Base-by-base conservation (phyloP, 2,329 filamentous ascomycete genomes). In the Penicillium sp. region DNA sequence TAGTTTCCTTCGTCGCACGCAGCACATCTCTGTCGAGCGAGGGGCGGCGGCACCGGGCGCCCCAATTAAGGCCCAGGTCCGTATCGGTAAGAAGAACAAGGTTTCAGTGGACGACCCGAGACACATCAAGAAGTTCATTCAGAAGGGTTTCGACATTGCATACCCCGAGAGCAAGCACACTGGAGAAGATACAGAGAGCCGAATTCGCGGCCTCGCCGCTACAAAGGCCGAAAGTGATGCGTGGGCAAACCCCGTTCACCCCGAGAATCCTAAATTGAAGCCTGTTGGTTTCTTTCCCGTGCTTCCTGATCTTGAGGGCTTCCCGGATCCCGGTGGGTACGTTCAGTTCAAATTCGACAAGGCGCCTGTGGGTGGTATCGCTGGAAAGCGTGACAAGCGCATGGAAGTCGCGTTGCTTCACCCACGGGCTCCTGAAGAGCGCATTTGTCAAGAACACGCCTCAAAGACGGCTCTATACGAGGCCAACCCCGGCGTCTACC, bases 1-100 rank as follows among this genome's bases (percentile, higher is more conserved):
- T 49, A 96, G 90, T 58, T 99, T 99, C 81, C 82, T 99, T 62
- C 90, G 94, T 52, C 85, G 93, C 65, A 97, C 94, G 51, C 94
- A 99, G 73, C 97, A 97, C 76, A 96, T 96, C 66, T 74, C 75
- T 24, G 68, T 74, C 7, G 68, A 69, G 42, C 65, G 68, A 41
- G 65, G 65, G 31, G 67, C 66, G 5, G 65, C 68, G 2, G 70
- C 73, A 33, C 67, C 64, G 15, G 65, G 62, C 21, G 45, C 66
- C 4, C 56, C 68, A 12, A 56, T 61, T 15, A 64, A 59, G 52
- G 41, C 59, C 18, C 69, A 67, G 34, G 51, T 61, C 41, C 67
- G 65, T 21, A 28, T 50, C 6, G 41, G 57, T 33, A 66, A 69
- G 42, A 74, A 68, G 53, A 57, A 57, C 12, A 75, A 74, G 56